Base-by-base conservation (phyloP, 1,139 yeast species). In the Hansenula sp. region DNA sequence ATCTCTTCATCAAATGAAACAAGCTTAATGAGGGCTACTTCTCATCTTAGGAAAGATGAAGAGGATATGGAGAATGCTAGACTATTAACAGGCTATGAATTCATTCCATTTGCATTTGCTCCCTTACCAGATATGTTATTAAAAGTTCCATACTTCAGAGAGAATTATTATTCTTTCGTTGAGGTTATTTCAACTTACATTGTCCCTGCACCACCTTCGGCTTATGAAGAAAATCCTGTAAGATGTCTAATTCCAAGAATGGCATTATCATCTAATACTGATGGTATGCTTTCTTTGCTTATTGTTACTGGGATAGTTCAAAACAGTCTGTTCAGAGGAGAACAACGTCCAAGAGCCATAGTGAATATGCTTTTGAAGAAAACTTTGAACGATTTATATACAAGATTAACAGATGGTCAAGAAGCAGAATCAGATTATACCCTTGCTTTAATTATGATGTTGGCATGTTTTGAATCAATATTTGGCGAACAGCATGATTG, bases 221-320 rank as follows among this genome's bases (percentile, higher is more conserved):
- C 74, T 4, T 81, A 82, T 56, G 69, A 65, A 19, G 80, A 77
- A 19, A 86, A 85, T 54, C 95, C 95, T 0, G 84, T 85, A 63
- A 74, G 74, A 47, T 73, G 74, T 8, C 63, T 84, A 5, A 61
- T 86, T 16, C 93, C 94, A 0, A 78, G 77, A 50, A 73, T 86
- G 77, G 91, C 94, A 0, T 69, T 83, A 72, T 70, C 73, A 17
- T 71, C 75, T 43, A 77, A 81, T 5, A 76, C 86, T 0, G 67
- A 68, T 12, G 68, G 67, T 15, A 63, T 86, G 12, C 63, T 84
- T 51, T 74, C 86, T 2, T 67, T 85, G 1, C 58, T 85, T 18
- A 64, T 85, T 33, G 91, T 93, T 2, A 83, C 81, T 59, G 81
- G 90, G 1, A 81, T 88, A 0, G 66, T 74, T 5, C 79, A 82